Percentiles rank a stretch among this genome's conserved stretches.
These are phyloP conservation scores for Camelina hispida DNA, from an alignment of 345 rosid genomes.

Conservation along the genomic window DNA sequence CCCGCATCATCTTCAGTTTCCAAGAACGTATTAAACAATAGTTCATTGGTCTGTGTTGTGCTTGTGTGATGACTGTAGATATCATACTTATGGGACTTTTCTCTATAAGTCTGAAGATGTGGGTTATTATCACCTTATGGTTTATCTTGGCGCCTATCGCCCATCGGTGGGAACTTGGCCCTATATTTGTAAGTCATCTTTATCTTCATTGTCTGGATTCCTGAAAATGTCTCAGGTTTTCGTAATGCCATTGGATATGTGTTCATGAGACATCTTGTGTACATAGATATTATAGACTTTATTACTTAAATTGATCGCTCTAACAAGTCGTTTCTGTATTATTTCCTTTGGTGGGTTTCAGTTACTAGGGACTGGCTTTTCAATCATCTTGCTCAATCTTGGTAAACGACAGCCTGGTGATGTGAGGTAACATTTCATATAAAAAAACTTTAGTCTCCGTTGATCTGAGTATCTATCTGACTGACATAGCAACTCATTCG, in stretches of 20 bases:
- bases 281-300: no score
- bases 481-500: not conserved
- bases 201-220: constrained; percentile 5
- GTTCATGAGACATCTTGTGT: constrained; percentile 2
- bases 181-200: constrained; percentile 71
- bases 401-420: constrained; percentile 87
- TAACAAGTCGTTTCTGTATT: not conserved
- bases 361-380: constrained; percentile 84
- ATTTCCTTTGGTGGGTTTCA: constrained; percentile 38
- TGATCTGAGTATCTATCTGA: no score
- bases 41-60: constrained; percentile 37
- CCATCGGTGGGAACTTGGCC: constrained; percentile 82
- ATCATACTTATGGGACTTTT: constrained; percentile 76
- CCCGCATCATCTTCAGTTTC: not conserved
- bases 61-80: constrained; percentile 51
- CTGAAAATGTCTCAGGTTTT: not conserved
- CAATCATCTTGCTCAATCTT: constrained; percentile 76
- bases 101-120: constrained; percentile 68
- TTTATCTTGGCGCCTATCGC: constrained; percentile 85
- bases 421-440: constrained; percentile 57
- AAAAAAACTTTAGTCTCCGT: not conserved
- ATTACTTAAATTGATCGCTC: no score
- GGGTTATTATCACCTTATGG: constrained; percentile 69
- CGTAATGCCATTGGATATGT: constrained; percentile 29
- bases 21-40: constrained; percentile 17